phyloP scores from a whole-genome alignment of 106 monocot genomes.

The Hemerocallis citrina region DNA sequence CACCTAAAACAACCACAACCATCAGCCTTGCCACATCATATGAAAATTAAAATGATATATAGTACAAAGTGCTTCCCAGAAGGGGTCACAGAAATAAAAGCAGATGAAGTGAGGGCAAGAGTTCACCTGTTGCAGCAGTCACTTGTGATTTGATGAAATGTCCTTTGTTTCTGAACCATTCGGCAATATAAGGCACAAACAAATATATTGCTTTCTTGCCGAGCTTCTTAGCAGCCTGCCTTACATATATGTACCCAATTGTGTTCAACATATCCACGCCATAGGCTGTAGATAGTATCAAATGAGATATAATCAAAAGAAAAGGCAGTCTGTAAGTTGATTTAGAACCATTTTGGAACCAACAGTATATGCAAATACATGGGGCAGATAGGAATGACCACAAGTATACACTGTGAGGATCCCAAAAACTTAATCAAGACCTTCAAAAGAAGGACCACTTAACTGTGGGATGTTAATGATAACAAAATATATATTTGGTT shows the following conservation, averaged over 20 bases:
- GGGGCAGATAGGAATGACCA: too few species aligned
- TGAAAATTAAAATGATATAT: too few species aligned
- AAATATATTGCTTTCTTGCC: slow-evolving; percentile 87
- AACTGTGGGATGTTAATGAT: too few species aligned
- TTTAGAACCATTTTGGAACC: too few species aligned
- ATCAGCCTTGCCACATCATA: background rate
- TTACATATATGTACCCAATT: slow-evolving; percentile 86
- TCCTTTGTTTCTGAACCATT: slow-evolving; percentile 98
- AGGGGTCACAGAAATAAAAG: background rate
- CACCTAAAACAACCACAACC: slow-evolving; percentile 41
- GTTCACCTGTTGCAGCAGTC: slow-evolving; percentile 80
- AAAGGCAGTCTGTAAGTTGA: too few species aligned
- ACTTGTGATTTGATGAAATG: slow-evolving; percentile 93
- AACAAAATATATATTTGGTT: too few species aligned
- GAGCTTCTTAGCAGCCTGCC: slow-evolving; percentile 88
- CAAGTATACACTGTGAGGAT: too few species aligned
- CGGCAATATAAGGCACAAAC: slow-evolving; percentile 83
- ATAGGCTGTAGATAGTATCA: slow-evolving; percentile 53
- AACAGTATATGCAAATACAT: too few species aligned
- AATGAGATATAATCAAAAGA: background rate
- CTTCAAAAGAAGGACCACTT: too few species aligned
- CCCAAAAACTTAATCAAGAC: too few species aligned
- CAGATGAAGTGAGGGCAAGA: background rate
- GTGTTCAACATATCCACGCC: slow-evolving; percentile 92
- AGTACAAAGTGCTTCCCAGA: background rate